Evolutionary conservation across 2,329 filamentous ascomycete genomes (phyloP).

Genomic region (Penicillium sp.): DNA sequence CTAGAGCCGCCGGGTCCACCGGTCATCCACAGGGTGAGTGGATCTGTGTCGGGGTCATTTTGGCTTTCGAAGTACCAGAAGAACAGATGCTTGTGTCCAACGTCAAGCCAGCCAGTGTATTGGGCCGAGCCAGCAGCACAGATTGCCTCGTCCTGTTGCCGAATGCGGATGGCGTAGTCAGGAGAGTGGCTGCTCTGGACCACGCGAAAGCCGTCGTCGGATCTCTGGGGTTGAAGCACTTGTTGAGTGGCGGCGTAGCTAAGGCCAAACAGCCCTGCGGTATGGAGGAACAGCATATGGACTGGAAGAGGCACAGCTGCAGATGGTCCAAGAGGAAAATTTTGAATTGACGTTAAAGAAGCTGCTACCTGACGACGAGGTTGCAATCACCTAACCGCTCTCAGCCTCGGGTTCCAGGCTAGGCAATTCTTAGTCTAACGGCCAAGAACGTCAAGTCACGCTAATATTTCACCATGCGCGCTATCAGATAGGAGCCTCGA

Average conservation of each 20-base stretch:
- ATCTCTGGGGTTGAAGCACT: neutral
- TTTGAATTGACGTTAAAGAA: too few species aligned
- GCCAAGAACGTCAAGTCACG: too few species aligned
- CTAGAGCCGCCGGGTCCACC: conserved; percentile 54
- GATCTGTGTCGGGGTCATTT: conserved; percentile 46
- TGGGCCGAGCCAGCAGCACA: conserved; percentile 17
- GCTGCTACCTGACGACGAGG: too few species aligned
- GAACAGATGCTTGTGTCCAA: conserved; percentile 25
- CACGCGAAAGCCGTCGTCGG: conserved; percentile 1
- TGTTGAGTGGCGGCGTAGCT: conserved; percentile 1
- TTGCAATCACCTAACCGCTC: too few species aligned
- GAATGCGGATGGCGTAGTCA: conserved; percentile 17
- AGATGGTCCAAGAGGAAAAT: too few species aligned
- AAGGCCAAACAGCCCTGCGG: neutral
- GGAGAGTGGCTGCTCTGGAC: conserved; percentile 2
- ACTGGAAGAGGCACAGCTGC: too few species aligned
- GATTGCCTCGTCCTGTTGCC: conserved; percentile 16
- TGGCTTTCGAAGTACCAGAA: conserved; percentile 46
- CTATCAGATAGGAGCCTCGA: too few species aligned
- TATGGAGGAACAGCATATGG: conserved; percentile 1
- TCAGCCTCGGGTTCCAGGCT: too few species aligned
- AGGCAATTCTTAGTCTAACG: too few species aligned
- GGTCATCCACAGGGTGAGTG: conserved; percentile 53
- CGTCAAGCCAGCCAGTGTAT: conserved; percentile 20
- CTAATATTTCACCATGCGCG: too few species aligned